phyloP scores from a whole-genome alignment of 441 rosid genomes.

The Sinapis alba region DNA sequence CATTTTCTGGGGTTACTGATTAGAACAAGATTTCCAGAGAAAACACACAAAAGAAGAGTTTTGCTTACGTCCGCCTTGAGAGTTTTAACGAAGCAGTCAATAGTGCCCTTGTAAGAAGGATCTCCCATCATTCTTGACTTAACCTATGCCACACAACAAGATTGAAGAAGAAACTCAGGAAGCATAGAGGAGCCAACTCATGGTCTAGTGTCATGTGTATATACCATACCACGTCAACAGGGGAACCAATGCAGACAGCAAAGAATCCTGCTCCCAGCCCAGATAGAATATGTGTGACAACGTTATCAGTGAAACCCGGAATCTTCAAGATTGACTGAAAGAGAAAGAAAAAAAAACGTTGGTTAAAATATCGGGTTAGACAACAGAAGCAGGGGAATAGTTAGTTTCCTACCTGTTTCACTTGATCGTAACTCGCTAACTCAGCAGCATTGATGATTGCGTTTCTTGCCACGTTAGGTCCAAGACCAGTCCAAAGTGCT shows the following conservation, averaged over 20 bases:
- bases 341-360: constrained; percentile 12
- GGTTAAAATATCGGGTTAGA: background rate
- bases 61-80: constrained; percentile 78
- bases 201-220: constrained; percentile 20
- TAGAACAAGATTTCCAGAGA: background rate
- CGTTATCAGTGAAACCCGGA: constrained; percentile 92
- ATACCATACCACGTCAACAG: constrained; percentile 92
- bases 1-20: background rate
- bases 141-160: constrained; percentile 61
- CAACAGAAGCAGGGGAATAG: background rate
- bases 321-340: constrained; percentile 87
- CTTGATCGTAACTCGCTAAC: constrained; percentile 98
- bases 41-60: constrained; percentile 1
- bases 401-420: constrained; percentile 63
- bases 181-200: background rate
- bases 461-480: constrained; percentile 93
- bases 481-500: constrained; percentile 97
- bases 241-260: constrained; percentile 97
- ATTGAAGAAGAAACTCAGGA: constrained; percentile 11
- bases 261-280: constrained; percentile 97
- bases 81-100: constrained; percentile 93
- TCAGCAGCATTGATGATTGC: constrained; percentile 99
- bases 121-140: constrained; percentile 99
- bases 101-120: constrained; percentile 84
- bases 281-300: constrained; percentile 86